Base-by-base conservation (phyloP, 1,139 yeast genomes). In the Candida sp. region DNA sequence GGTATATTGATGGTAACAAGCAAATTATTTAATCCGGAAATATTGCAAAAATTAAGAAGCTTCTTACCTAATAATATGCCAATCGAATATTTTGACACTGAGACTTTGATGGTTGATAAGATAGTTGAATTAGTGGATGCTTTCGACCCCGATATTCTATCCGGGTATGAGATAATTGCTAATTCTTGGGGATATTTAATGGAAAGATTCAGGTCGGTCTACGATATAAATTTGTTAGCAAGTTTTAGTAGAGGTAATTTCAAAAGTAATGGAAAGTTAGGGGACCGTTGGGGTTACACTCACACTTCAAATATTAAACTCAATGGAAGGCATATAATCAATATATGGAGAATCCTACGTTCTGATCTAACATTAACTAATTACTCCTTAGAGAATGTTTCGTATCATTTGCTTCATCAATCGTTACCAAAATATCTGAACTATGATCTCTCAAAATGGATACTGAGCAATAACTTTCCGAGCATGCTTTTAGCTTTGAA, bases 131-230 rank as follows among this genome's bases (percentile, higher is more conserved):
- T 85, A n/a, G 82, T 88, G 0, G 74, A 81, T 23, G 52, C 67
- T 3, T 73, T 81, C 43, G 98, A 93, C 56, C 98, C 99, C 0
- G 99, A 93, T 59, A 80, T 93, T 34, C 58, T 95, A 5, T 75
- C 89, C 0, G 98, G 98, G 0, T 93, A 78, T 59, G 99, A 93
- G 56, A 75, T 89, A 7, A 87, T 89, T 54, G 68, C 84, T 1
- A 56, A 77, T 1, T 88, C 97, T 0, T 91, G 98, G 97, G 98
- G 99, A 0, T 93, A 87, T 55, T 45, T 91, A 0, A 73, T 87
- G 34, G 95, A 87, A 46, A 63, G 99, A 35, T 78, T 81, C 45
- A 58, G 70, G 22, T 53, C 49, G 0, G 63, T 60, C 1, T 72
- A 71, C 52, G 79, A 77, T 3, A 63, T 75, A 21, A 85, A 87